phyloP scores from a whole-genome alignment of 352 stramenopile genomes.

The Lagenidium sp. region DNA sequence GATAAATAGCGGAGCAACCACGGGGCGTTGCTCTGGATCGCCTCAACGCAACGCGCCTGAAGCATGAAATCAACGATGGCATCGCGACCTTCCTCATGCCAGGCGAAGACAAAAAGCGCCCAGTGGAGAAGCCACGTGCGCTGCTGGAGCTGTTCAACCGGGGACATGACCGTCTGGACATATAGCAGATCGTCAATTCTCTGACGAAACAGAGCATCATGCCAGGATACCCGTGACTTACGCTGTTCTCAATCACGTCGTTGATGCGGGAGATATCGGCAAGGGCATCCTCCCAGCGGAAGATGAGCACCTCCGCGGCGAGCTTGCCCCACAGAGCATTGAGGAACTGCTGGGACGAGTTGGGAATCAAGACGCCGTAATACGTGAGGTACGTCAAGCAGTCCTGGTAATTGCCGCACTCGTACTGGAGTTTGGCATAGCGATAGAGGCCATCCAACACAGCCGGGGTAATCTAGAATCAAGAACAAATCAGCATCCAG shows the following conservation, averaged over 20 bases:
- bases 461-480: slow-evolving; percentile 69
- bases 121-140: slow-evolving; percentile 98
- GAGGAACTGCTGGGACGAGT: slow-evolving; percentile 78
- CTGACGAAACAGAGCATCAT: neutral
- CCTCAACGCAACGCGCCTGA: slow-evolving; percentile 88
- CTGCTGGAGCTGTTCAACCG: slow-evolving; percentile 94
- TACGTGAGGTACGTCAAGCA: slow-evolving; percentile 87
- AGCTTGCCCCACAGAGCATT: slow-evolving; percentile 96
- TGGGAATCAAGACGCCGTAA: slow-evolving; percentile 83
- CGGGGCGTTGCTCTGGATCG: slow-evolving; percentile 98
- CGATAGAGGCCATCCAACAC: slow-evolving; percentile 90
- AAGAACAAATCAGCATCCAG: too few species aligned
- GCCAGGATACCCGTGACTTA: slow-evolving; percentile 23
- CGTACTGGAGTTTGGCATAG: slow-evolving; percentile 96
- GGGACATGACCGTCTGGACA: slow-evolving; percentile 50
- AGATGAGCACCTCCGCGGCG: slow-evolving; percentile 94
- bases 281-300: slow-evolving; percentile 94
- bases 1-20: slow-evolving; percentile 97
- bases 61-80: slow-evolving; percentile 97
- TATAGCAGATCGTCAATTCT: slow-evolving; percentile 1
- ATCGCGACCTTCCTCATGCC: slow-evolving; percentile 91
- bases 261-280: slow-evolving; percentile 92
- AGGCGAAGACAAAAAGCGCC: slow-evolving; percentile 94
- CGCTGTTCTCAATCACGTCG: slow-evolving; percentile 90
- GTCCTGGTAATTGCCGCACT: slow-evolving; percentile 95